Conservation (phyloP, 2,329 filamentous ascomycete genomes). For the Ascochyta viciae-villosae region DNA sequence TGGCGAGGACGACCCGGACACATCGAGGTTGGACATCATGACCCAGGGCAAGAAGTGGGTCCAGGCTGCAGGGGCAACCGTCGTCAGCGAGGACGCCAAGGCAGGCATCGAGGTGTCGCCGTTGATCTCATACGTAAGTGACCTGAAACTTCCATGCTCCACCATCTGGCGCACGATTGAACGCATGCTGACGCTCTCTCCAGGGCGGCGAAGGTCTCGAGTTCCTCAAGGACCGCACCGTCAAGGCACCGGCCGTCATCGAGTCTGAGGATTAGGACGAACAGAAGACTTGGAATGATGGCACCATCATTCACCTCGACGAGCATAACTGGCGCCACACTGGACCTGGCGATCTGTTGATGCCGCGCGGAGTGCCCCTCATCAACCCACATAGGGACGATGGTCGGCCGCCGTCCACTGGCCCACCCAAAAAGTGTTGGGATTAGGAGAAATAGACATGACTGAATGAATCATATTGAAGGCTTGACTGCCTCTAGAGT, state of each 20-base stretch:
- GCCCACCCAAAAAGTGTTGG: conserved; percentile 7
- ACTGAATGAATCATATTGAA: conserved; percentile 5
- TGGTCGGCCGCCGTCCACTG: conserved; percentile 6
- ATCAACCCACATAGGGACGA: conserved; percentile 10
- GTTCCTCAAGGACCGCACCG: conserved; percentile 64
- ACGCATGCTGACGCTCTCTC: conserved; percentile 4
- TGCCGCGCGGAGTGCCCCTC: conserved; percentile 6
- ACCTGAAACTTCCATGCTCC: no score
- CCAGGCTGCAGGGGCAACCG: conserved; percentile 75
- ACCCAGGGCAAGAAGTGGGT: conserved; percentile 87
- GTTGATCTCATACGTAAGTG: conserved; percentile 91
- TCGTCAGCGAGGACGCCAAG: conserved; percentile 65
- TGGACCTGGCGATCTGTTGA: conserved; percentile 6
- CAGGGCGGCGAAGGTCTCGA: conserved; percentile 69
- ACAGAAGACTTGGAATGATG: conserved; percentile 4
- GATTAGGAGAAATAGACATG: conserved; percentile 17
- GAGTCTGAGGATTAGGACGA: conserved; percentile 61
- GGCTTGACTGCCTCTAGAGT: neutral
- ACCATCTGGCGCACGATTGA: neutral
- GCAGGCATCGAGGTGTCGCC: conserved; percentile 88
- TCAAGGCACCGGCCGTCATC: conserved; percentile 70
- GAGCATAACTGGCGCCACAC: conserved; percentile 12
- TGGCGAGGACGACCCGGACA: conserved; percentile 92
- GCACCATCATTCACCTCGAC: conserved; percentile 4
- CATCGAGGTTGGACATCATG: conserved; percentile 90